Percentiles rank a stretch among this genome's conserved stretches.
phyloP scores from a whole-genome alignment of 805 yeast species.

The Ogataea kodamae region DNA sequence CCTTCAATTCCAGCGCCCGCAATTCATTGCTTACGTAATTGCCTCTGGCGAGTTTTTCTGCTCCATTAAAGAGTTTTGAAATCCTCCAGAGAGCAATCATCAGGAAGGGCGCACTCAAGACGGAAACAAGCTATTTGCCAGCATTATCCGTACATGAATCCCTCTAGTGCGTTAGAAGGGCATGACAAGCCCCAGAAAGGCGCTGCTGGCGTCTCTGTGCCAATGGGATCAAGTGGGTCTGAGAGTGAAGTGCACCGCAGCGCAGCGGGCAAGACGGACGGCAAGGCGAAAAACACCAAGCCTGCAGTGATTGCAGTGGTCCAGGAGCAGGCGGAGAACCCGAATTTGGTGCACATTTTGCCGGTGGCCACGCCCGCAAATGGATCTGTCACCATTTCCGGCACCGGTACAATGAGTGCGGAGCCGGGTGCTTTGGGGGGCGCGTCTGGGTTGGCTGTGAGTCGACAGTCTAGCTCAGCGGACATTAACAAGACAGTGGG shows the following conservation, averaged over 20 bases:
- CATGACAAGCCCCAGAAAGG: constrained; percentile 1
- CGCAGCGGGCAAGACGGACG: constrained; percentile 8
- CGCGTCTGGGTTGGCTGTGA: constrained; percentile 1
- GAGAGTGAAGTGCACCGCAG: constrained; percentile 9
- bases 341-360: constrained; percentile 22
- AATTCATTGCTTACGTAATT: too few species aligned
- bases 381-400: constrained; percentile 1
- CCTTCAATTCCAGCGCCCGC: too few species aligned
- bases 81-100: too few species aligned
- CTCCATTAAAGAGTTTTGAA: too few species aligned
- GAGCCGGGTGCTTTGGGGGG: background rate
- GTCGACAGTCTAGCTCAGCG: constrained; percentile 10
- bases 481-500: constrained; percentile 4
- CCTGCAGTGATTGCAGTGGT: constrained; percentile 28
- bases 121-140: too few species aligned
- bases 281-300: constrained; percentile 14
- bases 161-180: too few species aligned
- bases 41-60: too few species aligned
- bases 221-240: constrained; percentile 5
- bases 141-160: too few species aligned
- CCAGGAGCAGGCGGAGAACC: constrained; percentile 27
- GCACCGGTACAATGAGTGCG: background rate
- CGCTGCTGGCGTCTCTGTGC: background rate
- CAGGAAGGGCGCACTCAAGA: too few species aligned
- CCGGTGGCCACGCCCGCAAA: constrained; percentile 11